These are phyloP conservation scores for Phytophthora pistaciae DNA, from an alignment of 352 stramenopile species.

Conservation along the genomic window DNA sequence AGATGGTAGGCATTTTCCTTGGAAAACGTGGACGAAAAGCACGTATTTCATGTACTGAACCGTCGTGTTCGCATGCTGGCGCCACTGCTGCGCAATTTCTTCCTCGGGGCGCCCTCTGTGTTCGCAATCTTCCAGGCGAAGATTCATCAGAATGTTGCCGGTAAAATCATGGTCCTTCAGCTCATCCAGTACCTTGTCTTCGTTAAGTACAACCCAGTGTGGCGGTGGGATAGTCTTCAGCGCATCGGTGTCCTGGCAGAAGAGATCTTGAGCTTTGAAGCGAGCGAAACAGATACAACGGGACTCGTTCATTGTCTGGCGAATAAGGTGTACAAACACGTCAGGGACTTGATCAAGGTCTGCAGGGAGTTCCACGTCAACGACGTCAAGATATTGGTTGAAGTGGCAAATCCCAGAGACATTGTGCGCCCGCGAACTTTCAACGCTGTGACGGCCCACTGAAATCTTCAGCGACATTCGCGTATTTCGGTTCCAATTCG, in stretches of 20 bases:
- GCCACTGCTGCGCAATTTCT: slow-evolving; percentile 58
- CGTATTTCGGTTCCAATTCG: slow-evolving; percentile 72
- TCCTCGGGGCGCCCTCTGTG: slow-evolving; percentile 34
- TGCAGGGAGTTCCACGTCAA: slow-evolving; percentile 62
- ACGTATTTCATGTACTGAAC: slow-evolving; percentile 83
- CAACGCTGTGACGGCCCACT: slow-evolving; percentile 64
- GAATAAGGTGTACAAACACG: slow-evolving; percentile 81
- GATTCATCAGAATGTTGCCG: slow-evolving; percentile 83
- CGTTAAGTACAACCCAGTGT: slow-evolving; percentile 76
- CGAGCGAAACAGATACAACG: slow-evolving; percentile 85
- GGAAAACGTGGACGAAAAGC: slow-evolving; percentile 87
- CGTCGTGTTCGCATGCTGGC: slow-evolving; percentile 59
- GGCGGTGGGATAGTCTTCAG: slow-evolving; percentile 50
- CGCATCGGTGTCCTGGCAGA: slow-evolving; percentile 49
- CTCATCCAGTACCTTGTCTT: slow-evolving; percentile 85
- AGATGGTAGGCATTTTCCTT: slow-evolving; percentile 76
- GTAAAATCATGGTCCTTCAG: slow-evolving; percentile 87
- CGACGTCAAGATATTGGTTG: slow-evolving; percentile 78
- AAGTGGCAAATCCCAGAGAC: slow-evolving; percentile 78
- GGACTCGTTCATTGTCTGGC: slow-evolving; percentile 60
- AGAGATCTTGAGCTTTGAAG: slow-evolving; percentile 76
- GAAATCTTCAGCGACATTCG: slow-evolving; percentile 83
- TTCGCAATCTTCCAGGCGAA: slow-evolving; percentile 60
- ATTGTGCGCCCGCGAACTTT: slow-evolving; percentile 69
- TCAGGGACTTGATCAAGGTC: slow-evolving; percentile 85